Evolutionary conservation across 306 rosid species (phyloP), one percentile per base, ranked within the genome.

Genomic region (Lathyrus sativus): DNA sequence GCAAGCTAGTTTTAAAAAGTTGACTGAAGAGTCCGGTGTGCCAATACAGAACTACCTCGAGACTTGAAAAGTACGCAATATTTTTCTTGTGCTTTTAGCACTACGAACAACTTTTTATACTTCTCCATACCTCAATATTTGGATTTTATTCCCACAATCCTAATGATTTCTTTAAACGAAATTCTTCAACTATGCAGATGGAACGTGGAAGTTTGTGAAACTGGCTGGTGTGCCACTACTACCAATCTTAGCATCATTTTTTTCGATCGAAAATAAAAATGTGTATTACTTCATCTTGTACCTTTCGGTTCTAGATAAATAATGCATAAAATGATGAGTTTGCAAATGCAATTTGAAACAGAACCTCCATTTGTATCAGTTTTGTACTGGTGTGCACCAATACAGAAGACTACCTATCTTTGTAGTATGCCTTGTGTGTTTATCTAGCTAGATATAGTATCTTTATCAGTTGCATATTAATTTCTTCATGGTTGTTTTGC

Each of bases 11-110:
- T 93, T 79, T 79, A 86, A 84, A 69, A 82, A 72, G 56, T 65
- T 90, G 82, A 93, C 98, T 2, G 90, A 74, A 74, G 68, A 73
- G 6, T 81, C 81, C 3, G 98, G 97, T 49, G 84, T 88, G 13
- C 73, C 86, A 39, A 87, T 87, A 48, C 87, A 88, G 8, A 70
- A 78, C 51, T 70, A 80, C 39, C 33, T 13, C 15, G 17, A 71
- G 59, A 33, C 64, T 57, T 77, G 72, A 71, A 62, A 71, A 64
- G 74, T 73, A 11, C 10, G 37, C 9, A 49, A 62, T 62, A 67
- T 17, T 66, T 29, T 33, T 57, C 48, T 69, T 62, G 58, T 61
- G 46, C 18, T 80, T 58, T 72, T 66, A 29, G 60, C 18, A 73
- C 74, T 65, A 24, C 41, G 19, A 55, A 11, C 39, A 33, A 48